phyloP scores from a whole-genome alignment of 2,329 filamentous ascomycete genomes.

The Dendryphion nanum region DNA sequence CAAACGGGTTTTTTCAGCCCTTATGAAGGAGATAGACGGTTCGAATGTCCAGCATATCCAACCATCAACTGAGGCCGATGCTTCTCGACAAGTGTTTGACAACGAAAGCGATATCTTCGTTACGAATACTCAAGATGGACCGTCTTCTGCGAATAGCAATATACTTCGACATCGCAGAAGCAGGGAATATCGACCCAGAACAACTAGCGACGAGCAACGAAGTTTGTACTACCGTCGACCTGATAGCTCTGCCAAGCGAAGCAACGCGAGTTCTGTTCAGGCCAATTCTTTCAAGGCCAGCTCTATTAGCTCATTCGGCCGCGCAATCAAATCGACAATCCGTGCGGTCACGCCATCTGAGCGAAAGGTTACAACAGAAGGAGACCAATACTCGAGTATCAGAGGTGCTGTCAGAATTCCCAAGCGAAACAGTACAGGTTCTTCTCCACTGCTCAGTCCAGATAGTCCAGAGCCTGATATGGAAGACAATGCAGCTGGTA shows the following conservation, averaged over 20 bases:
- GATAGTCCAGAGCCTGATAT: conserved; percentile 4
- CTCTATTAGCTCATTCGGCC: conserved; percentile 26
- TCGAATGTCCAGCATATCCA: too few relatives aligned
- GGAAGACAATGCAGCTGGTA: background rate
- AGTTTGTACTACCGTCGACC: conserved; percentile 10
- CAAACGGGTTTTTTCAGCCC: conserved; percentile 35
- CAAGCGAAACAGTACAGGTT: conserved; percentile 6
- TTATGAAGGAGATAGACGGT: conserved; percentile 36
- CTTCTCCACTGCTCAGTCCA: conserved; percentile 5
- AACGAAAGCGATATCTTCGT: too few relatives aligned
- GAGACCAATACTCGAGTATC: conserved; percentile 8
- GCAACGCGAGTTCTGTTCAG: conserved; percentile 25
- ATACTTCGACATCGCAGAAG: too few relatives aligned
- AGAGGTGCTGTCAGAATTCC: conserved; percentile 9
- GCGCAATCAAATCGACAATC: conserved; percentile 35
- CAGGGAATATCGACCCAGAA: too few relatives aligned
- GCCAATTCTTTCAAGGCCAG: conserved; percentile 27
- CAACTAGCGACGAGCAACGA: conserved; percentile 9
- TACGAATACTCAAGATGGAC: too few relatives aligned
- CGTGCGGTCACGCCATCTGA: conserved; percentile 36
- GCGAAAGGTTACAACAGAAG: conserved; percentile 7
- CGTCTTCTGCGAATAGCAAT: too few relatives aligned
- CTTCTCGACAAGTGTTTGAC: too few relatives aligned
- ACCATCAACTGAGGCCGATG: too few relatives aligned
- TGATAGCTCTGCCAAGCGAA: conserved; percentile 9